Evolutionary conservation across 441 rosid species (phyloP).

Genomic region (Arabidopsis lyrata): DNA sequence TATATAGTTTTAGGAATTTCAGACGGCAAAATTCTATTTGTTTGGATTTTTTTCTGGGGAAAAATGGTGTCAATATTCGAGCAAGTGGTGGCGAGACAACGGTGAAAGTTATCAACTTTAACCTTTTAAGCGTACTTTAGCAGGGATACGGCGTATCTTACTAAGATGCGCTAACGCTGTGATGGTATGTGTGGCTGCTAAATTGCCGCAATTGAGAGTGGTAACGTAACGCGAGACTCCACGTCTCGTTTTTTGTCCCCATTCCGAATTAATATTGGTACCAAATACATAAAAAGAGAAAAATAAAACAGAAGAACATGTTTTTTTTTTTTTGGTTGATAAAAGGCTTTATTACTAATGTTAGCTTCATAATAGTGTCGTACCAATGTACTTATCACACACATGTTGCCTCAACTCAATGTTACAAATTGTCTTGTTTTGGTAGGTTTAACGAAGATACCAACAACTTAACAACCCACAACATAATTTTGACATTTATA

Average conservation of each 20-base stretch:
- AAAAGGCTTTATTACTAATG: background rate
- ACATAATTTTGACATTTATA: too few relatives aligned
- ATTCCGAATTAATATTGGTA: conserved; percentile 5
- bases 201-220: conserved; percentile 34
- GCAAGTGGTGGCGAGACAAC: conserved; percentile 43
- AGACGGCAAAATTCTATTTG: conserved; percentile 31
- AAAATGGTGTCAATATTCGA: conserved; percentile 28
- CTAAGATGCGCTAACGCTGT: conserved; percentile 19
- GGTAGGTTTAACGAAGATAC: background rate
- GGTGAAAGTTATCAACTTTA: conserved; percentile 40
- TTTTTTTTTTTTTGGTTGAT: too few relatives aligned
- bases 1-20: background rate
- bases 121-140: background rate
- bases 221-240: conserved; percentile 41
- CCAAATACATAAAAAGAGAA: too few relatives aligned
- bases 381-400: background rate
- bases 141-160: rapidly evolving
- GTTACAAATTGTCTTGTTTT: conserved; percentile 1
- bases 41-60: conserved; percentile 35
- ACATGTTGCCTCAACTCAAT: too few relatives aligned
- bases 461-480: too few relatives aligned
- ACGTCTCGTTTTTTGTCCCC: conserved; percentile 36
- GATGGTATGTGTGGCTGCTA: conserved; percentile 39
- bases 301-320: background rate
- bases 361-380: background rate